Evolutionary conservation across 495 filamentous ascomycete genomes (phyloP).

Genomic region (Tuber magnatum): DNA sequence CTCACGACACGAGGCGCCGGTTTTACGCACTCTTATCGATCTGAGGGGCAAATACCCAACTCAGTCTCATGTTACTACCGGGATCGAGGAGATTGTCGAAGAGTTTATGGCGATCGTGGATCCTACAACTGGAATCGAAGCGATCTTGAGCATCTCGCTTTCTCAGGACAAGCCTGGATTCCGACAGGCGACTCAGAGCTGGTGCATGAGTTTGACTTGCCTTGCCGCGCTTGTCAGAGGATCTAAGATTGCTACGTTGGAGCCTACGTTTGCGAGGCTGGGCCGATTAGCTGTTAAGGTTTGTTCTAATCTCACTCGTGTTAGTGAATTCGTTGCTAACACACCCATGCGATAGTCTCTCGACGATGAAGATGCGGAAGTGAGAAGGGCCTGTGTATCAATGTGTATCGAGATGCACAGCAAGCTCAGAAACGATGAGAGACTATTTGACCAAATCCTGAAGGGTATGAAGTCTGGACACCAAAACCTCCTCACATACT

Average conservation of each 20-base stretch:
- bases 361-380: constrained; percentile 64
- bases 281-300: constrained; percentile 40
- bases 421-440: constrained; percentile 53
- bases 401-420: constrained; percentile 68
- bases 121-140: constrained; percentile 47
- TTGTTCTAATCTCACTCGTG: constrained; percentile 5
- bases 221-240: constrained; percentile 35
- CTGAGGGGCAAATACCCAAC: constrained; percentile 39
- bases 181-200: constrained; percentile 41
- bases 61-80: constrained; percentile 52
- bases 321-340: constrained; percentile 46
- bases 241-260: constrained; percentile 26
- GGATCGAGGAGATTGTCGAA: constrained; percentile 53
- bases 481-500: constrained; percentile 74
- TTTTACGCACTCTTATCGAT: constrained; percentile 40
- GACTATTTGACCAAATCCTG: constrained; percentile 57
- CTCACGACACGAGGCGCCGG: constrained; percentile 58
- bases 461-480: constrained; percentile 58
- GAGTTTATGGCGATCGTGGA: constrained; percentile 49
- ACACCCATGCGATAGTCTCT: constrained; percentile 52
- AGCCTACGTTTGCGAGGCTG: constrained; percentile 28
- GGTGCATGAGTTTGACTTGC: constrained; percentile 38
- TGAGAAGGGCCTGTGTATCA: constrained; percentile 69
- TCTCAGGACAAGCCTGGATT: constrained; percentile 37
- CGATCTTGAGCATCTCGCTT: constrained; percentile 48